Evolutionary conservation across 2,329 filamentous ascomycete species (phyloP).

Genomic region (Teratosphaeria destructans): DNA sequence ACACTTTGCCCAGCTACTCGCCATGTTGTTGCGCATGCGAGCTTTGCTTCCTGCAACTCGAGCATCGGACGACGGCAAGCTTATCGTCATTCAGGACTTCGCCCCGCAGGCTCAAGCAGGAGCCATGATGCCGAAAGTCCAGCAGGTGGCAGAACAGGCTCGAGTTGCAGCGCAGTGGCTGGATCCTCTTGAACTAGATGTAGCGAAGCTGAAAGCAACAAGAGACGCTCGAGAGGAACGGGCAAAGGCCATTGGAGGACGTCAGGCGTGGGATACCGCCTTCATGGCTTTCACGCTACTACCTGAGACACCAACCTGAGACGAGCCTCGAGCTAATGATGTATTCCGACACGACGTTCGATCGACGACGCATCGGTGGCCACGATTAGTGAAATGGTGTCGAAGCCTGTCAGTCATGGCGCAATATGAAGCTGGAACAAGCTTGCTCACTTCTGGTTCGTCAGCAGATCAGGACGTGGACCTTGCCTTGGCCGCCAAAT

Average conservation of each 20-base stretch:
- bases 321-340: neutral
- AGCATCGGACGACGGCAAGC: constrained; percentile 23
- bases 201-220: neutral
- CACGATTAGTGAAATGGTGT: neutral
- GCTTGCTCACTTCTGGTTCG: neutral
- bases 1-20: constrained; percentile 47
- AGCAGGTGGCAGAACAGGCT: neutral
- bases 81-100: constrained; percentile 17
- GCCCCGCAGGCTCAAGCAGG: neutral
- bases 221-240: neutral
- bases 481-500: neutral
- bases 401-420: too few relatives aligned
- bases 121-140: neutral
- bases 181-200: neutral
- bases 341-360: neutral
- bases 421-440: too few relatives aligned
- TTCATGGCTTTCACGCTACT: neutral
- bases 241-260: neutral
- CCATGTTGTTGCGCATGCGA: constrained; percentile 50
- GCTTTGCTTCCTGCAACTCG: constrained; percentile 33
- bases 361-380: neutral
- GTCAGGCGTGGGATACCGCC: neutral
- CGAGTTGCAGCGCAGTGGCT: constrained; percentile 1
- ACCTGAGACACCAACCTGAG: neutral
- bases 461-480: neutral